Evolutionary conservation across 2,329 filamentous ascomycete genomes (phyloP), one percentile per base, ranked within the genome.

Genomic region (Incumbomyces lentus): DNA sequence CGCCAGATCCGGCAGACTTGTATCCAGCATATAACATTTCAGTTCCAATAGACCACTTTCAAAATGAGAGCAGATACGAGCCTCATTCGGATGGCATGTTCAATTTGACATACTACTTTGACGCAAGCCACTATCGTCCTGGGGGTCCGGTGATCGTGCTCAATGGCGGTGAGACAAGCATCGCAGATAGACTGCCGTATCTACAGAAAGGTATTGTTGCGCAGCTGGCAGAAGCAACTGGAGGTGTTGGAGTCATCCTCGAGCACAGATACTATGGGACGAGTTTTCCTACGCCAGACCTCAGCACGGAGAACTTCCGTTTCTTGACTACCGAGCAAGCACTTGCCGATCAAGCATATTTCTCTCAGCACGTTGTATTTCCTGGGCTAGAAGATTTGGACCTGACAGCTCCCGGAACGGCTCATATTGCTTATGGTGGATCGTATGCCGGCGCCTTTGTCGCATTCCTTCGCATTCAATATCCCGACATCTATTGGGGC

Each of bases 211-310:
- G 87, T 44, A 82, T 94, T 44, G 70, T 86, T 0, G 72, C 79
- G 31, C 74, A 86, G 53, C 70, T 94, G 14, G 75, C 82, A 2
- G 68, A 81, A 55, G 82, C 82, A 1, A 86, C 83, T 0, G 69
- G 79, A 47, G 87, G 87, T 1, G 66, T 94, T 19, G 86, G 81
- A 2, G 82, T 94, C 2, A 76, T 94, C 39, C 73, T 94, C 2
- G 87, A 94, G 67, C 87, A 94, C 59, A 78, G 87, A 26, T 94
- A 93, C 70, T 94, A 94, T 59, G 87, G 87, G 47, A 73, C 72
- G 11, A 89, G 84, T 60, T 80, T 82, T 46, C 86, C 86, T 0
- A 76, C 77, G 0, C 62, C 71, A 1, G 74, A 89, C 57, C 70
- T 90, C 16, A 74, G 74, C 0, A 81, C 78, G 0, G 68, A 84